Base-by-base conservation (phyloP, 192 early-diverging fungal species). In the Backusella sp. region DNA sequence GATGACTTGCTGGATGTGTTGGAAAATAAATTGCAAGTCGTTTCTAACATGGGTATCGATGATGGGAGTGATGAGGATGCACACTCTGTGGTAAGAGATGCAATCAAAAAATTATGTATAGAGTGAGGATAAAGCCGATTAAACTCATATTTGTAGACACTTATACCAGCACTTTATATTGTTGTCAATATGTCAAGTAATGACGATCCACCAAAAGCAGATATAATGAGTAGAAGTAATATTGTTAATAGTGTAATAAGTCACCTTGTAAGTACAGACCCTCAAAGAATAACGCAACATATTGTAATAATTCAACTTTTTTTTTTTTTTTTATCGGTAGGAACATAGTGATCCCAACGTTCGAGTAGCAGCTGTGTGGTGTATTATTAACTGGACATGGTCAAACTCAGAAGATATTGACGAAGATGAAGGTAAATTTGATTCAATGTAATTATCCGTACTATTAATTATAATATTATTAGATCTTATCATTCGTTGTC, bases 361-460 rank as follows among this genome's bases (percentile, higher is more conserved):
- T 42, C 90, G 92, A 6, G 76, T 91, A 0, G 91, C 86, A 1
- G 86, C 92, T 4, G 81, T 88, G 21, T 96, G 92, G 92, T 87
- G 86, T 74, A 79, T 94, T 30, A 92, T 94, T 49, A 96, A 95
- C 77, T 77, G 93, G 59, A 92, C 91, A 14, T 93, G 91, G 86
- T 76, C 79, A 1, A 90, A 94, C 30, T 89, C 90, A 28, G 81
- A 82, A 9, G 78, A 79, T 37, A 32, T 74, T 36, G 32, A 67
- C 1, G 67, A 73, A 70, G 73, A 73, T 17, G 36, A 41, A 36
- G 30, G 36, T 69, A 39, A 42, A 21, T 12, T 69, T 39, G 17
- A 21, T 19, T 69, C 46, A 28, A 62, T 62, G 8, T 62, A 62
- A 62, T 62, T 62, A 62, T 62, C 56, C 12, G 56, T 62, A 62